phyloP scores from a whole-genome alignment of 2,329 filamentous ascomycete genomes.

The Zasmidium cellare region DNA sequence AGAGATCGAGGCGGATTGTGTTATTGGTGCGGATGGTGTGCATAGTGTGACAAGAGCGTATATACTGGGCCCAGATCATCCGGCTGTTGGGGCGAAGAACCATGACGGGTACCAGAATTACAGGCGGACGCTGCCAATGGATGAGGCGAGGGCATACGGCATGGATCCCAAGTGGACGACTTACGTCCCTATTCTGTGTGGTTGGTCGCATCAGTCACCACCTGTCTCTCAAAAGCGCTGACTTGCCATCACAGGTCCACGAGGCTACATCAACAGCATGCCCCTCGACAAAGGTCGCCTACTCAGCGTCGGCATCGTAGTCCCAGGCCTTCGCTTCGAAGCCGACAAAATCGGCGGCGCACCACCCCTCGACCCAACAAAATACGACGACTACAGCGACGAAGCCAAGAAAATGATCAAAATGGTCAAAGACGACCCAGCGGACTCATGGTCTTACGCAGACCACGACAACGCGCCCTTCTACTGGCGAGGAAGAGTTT shows the following conservation, averaged over 20 bases:
- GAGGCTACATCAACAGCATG: slow-evolving; percentile 35
- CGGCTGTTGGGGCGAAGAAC: slow-evolving; percentile 33
- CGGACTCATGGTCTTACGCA: slow-evolving; percentile 32
- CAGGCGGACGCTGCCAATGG: slow-evolving; percentile 31
- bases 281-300: slow-evolving; percentile 32
- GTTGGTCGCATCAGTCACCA: slow-evolving; percentile 4
- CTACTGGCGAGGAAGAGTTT: slow-evolving; percentile 31
- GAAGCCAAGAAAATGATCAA: slow-evolving; percentile 30
- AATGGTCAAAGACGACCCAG: slow-evolving; percentile 30
- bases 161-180: slow-evolving; percentile 33
- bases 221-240: too few species aligned
- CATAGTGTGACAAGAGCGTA: slow-evolving; percentile 48
- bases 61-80: slow-evolving; percentile 41
- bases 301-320: slow-evolving; percentile 31
- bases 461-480: slow-evolving; percentile 37
- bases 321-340: slow-evolving; percentile 24
- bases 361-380: slow-evolving; percentile 12
- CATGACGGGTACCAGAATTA: slow-evolving; percentile 36
- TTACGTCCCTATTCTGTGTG: slow-evolving; percentile 34
- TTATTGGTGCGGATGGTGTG: slow-evolving; percentile 57
- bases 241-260: slow-evolving; percentile 10
- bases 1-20: slow-evolving; percentile 45
- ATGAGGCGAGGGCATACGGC: slow-evolving; percentile 27
- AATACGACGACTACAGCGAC: slow-evolving; percentile 30
- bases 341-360: slow-evolving; percentile 15